Evolutionary conservation across 306 rosid genomes (phyloP).

Genomic region (Citrullus colocynthis): DNA sequence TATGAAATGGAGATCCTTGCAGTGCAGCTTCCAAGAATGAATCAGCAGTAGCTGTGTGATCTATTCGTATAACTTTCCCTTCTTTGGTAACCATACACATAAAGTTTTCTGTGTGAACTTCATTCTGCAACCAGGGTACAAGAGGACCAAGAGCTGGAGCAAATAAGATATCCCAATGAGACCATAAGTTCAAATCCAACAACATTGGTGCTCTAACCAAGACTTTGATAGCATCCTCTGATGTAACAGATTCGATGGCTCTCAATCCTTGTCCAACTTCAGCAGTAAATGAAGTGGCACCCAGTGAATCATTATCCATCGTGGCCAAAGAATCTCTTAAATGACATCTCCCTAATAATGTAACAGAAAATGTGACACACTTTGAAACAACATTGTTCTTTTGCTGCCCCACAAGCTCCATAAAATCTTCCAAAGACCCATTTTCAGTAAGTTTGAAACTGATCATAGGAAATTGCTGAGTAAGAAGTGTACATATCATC

Average conservation of each 20-base stretch:
- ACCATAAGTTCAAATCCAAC: slow-evolving; percentile 75
- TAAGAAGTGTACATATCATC: slow-evolving; percentile 44
- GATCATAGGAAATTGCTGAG: slow-evolving; percentile 63
- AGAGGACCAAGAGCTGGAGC: slow-evolving; percentile 85
- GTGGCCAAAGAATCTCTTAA: slow-evolving; percentile 24
- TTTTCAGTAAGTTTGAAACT: slow-evolving; percentile 36
- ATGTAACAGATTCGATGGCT: slow-evolving; percentile 22
- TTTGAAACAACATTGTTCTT: slow-evolving; percentile 31
- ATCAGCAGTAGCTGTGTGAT: slow-evolving; percentile 59
- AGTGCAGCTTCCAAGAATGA: slow-evolving; percentile 78
- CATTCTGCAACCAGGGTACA: slow-evolving; percentile 60
- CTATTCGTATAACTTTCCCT: slow-evolving; percentile 67
- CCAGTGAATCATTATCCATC: slow-evolving; percentile 23
- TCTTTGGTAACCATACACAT: slow-evolving; percentile 71
- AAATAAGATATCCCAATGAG: slow-evolving; percentile 80
- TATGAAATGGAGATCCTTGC: slow-evolving; percentile 62
- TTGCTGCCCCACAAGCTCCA: slow-evolving; percentile 32
- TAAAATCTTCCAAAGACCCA: slow-evolving; percentile 44
- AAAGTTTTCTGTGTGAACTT: slow-evolving; percentile 47
- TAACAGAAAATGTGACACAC: slow-evolving; percentile 54
- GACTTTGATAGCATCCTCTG: slow-evolving; percentile 51
- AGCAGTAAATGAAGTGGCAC: slow-evolving; percentile 16
- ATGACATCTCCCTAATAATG: slow-evolving; percentile 31
- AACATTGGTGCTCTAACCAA: slow-evolving; percentile 68
- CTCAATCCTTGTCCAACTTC: slow-evolving; percentile 18